A percentile compares a stretch with the other conserved stretches of the same genome.
Conservation (phyloP, 495 filamentous ascomycete species). For the Sordaria brevicollis region DNA sequence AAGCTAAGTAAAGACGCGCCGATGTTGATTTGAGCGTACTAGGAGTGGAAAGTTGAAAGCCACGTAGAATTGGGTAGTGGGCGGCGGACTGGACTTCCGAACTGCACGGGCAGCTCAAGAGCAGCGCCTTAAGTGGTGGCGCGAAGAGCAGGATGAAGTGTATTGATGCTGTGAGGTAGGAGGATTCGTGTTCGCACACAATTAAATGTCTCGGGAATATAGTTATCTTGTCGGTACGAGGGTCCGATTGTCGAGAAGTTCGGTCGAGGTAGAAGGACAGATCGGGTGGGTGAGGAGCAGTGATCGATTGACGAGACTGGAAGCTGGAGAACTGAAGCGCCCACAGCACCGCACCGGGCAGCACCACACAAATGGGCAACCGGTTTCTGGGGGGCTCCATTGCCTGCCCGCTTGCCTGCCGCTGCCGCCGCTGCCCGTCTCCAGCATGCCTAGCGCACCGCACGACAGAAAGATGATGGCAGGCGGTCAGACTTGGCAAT, state of each 20-base stretch:
- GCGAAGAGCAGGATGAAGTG: not conserved
- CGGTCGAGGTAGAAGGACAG: not conserved
- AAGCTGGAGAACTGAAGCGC: conserved; percentile 13
- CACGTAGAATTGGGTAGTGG: conserved; percentile 18
- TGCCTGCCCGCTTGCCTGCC: conserved; percentile 16
- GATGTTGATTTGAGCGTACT: conserved; percentile 6
- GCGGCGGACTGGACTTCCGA: conserved; percentile 2
- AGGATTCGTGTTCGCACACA: not conserved
- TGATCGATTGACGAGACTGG: conserved; percentile 9
- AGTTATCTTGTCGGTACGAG: not conserved
- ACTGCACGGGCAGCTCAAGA: conserved; percentile 12
- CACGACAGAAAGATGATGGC: not conserved
- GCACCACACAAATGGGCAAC: conserved; percentile 11
- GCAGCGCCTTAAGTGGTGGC: conserved; percentile 5
- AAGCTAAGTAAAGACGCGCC: conserved; percentile 1
- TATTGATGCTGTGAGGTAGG: not conserved
- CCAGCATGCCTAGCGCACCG: not conserved
- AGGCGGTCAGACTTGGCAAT: conserved; percentile 18
- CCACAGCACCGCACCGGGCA: conserved; percentile 8
- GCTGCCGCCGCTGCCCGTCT: not conserved
- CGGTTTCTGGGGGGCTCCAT: conserved; percentile 6
- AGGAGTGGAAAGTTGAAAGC: conserved; percentile 4
- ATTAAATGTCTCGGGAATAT: not conserved
- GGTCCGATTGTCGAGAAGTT: conserved; percentile 8
- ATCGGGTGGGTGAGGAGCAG: conserved; percentile 1